Evolutionary conservation across 2,329 filamentous ascomycete genomes (phyloP).

Genomic region (Geoglossum cookeanum): DNA sequence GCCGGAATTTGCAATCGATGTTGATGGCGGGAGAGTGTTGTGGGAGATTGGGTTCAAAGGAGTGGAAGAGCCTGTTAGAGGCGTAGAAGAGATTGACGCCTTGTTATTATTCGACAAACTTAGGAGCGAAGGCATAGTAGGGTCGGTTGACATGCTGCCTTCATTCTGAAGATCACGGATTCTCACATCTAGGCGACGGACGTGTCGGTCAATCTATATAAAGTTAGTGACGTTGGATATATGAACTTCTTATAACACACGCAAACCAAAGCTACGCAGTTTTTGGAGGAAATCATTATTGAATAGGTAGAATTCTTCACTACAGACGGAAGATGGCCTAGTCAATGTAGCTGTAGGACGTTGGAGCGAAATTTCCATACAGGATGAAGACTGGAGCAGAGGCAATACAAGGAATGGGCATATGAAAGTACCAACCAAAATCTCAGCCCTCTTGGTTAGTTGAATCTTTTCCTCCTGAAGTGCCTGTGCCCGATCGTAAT

Average conservation of each 20-base stretch:
- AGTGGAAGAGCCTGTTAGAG: conserved; percentile 25
- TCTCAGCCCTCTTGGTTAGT: conserved; percentile 43
- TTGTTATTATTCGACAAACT: conserved; percentile 29
- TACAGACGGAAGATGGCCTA: not conserved
- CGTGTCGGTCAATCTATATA: conserved; percentile 35
- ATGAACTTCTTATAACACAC: conserved; percentile 1
- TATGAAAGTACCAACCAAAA: conserved; percentile 33
- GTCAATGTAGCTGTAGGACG: not conserved
- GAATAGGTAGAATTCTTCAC: no score
- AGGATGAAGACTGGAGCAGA: not conserved
- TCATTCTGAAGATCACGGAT: conserved; percentile 39
- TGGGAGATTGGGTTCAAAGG: conserved; percentile 36
- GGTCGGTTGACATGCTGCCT: conserved; percentile 38
- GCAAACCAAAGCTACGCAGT: no score
- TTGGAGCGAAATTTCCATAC: not conserved
- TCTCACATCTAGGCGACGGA: conserved; percentile 42
- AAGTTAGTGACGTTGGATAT: not conserved
- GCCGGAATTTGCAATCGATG: conserved; percentile 31
- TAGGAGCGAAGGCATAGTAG: conserved; percentile 39
- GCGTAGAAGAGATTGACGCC: conserved; percentile 27
- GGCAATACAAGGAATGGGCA: conserved; percentile 24
- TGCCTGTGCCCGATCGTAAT: conserved; percentile 47
- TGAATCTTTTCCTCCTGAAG: conserved; percentile 58
- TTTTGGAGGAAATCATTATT: not conserved
- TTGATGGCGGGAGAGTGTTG: conserved; percentile 32